Evolutionary conservation across 768 basidiomycete genomes (phyloP).

Genomic region (Lentinula guzmanii): DNA sequence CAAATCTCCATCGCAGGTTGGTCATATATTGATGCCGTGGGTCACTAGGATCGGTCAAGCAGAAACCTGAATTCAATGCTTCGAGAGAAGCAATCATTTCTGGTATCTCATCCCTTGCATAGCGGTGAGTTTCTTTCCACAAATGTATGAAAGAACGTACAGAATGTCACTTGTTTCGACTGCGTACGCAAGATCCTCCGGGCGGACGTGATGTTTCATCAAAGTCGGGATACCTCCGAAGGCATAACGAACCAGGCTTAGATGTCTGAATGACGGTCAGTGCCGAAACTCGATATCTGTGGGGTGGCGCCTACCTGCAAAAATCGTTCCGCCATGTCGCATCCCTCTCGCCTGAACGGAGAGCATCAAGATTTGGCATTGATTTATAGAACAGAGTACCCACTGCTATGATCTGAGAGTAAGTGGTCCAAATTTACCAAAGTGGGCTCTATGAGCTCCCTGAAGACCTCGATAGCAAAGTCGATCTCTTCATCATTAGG

Average conservation of each 20-base stretch:
- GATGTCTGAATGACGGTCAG: constrained; percentile 35
- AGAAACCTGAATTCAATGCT: constrained; percentile 60
- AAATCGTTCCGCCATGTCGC: constrained; percentile 80
- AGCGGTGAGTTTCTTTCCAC: background rate
- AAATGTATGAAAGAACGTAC: constrained; percentile 30
- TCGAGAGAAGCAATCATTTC: constrained; percentile 70
- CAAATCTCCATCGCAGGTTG: constrained; percentile 54
- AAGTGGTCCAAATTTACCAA: constrained; percentile 50
- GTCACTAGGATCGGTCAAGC: constrained; percentile 59
- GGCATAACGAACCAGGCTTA: constrained; percentile 69
- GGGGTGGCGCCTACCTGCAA: constrained; percentile 47
- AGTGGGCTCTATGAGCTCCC: constrained; percentile 59
- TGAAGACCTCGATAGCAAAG: constrained; percentile 67
- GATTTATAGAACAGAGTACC: constrained; percentile 9
- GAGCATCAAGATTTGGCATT: constrained; percentile 5
- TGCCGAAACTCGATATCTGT: background rate
- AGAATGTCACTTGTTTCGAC: constrained; percentile 59
- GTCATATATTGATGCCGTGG: constrained; percentile 58
- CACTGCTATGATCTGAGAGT: constrained; percentile 38
- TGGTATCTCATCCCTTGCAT: constrained; percentile 58
- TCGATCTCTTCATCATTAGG: constrained; percentile 66
- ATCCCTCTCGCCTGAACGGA: constrained; percentile 38
- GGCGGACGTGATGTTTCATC: constrained; percentile 43
- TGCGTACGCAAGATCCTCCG: constrained; percentile 38
- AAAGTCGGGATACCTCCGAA: constrained; percentile 72